phyloP scores from a whole-genome alignment of 1,284 basidiomycete genomes.

The Tilletia caries region DNA sequence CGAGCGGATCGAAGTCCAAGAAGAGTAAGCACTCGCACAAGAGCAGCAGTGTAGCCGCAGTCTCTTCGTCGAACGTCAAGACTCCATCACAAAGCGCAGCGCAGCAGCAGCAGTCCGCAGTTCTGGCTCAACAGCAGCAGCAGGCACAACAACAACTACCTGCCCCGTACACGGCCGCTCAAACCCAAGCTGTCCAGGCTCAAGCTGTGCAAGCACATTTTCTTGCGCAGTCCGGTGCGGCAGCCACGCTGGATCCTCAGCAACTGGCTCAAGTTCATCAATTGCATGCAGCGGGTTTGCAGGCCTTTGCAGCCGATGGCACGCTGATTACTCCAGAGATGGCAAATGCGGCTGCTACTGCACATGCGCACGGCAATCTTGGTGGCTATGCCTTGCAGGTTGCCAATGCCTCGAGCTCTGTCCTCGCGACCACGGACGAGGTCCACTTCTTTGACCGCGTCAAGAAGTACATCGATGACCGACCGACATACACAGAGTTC shows the following conservation, averaged over 20 bases:
- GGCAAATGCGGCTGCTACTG: constrained; percentile 8
- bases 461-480: constrained; percentile 76
- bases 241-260: constrained; percentile 4
- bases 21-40: constrained; percentile 48
- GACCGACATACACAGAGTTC: constrained; percentile 91
- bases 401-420: constrained; percentile 16
- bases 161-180: not conserved
- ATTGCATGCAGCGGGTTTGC: constrained; percentile 16
- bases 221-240: not conserved
- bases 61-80: not conserved
- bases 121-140: constrained; percentile 20
- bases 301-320: constrained; percentile 11
- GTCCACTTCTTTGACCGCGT: constrained; percentile 90
- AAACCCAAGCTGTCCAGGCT: not conserved
- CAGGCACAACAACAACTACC: constrained; percentile 14
- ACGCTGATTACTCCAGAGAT: constrained; percentile 12
- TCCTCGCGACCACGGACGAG: constrained; percentile 70
- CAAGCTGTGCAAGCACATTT: constrained; percentile 1
- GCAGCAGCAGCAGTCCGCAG: constrained; percentile 15
- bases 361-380: constrained; percentile 11
- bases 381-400: constrained; percentile 28
- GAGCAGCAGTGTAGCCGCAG: constrained; percentile 12
- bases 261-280: constrained; percentile 12
- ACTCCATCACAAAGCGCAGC: not conserved
- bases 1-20: constrained; percentile 28